Evolutionary conservation across 2,329 filamentous ascomycete genomes (phyloP).

Genomic region (Aspergillus niger): DNA sequence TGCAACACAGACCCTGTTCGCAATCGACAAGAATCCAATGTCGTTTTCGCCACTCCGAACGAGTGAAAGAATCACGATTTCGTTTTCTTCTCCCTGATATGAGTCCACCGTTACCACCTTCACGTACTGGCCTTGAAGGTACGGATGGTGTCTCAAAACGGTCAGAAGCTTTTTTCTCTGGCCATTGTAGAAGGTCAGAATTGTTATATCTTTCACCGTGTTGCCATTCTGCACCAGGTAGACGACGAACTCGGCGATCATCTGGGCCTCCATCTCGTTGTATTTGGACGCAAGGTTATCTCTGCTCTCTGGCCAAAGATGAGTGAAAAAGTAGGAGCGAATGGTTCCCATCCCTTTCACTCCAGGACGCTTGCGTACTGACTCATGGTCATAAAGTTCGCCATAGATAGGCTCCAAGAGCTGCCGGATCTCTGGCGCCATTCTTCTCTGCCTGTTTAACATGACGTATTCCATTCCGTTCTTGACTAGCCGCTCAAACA

Average conservation of each 20-base stretch:
- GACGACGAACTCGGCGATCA: conserved; percentile 71
- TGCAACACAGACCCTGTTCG: conserved; percentile 64
- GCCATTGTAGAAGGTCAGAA: conserved; percentile 86
- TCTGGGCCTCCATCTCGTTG: conserved; percentile 72
- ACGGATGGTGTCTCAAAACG: conserved; percentile 43
- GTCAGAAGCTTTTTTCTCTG: conserved; percentile 68
- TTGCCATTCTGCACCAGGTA: conserved; percentile 73
- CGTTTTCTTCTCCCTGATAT: conserved; percentile 90
- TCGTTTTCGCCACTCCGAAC: conserved; percentile 67
- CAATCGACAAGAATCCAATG: conserved; percentile 74
- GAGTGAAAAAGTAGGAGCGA: conserved; percentile 64
- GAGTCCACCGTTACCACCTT: conserved; percentile 82
- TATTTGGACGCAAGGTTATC: conserved; percentile 66
- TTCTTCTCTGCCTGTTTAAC: conserved; percentile 69
- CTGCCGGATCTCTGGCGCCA: conserved; percentile 68
- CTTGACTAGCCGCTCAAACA: conserved; percentile 77
- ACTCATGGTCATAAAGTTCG: conserved; percentile 59
- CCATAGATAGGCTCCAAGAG: conserved; percentile 65
- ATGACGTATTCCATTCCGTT: conserved; percentile 65
- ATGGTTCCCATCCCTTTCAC: conserved; percentile 65
- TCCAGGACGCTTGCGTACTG: conserved; percentile 55
- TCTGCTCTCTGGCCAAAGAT: conserved; percentile 64
- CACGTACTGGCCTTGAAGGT: conserved; percentile 48
- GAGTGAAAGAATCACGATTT: conserved; percentile 76
- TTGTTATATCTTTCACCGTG: conserved; percentile 64